Percentiles rank a stretch among this genome's conserved stretches.
Conservation (phyloP, 345 rosid genomes). For the Erysimum cheiranthoides region DNA sequence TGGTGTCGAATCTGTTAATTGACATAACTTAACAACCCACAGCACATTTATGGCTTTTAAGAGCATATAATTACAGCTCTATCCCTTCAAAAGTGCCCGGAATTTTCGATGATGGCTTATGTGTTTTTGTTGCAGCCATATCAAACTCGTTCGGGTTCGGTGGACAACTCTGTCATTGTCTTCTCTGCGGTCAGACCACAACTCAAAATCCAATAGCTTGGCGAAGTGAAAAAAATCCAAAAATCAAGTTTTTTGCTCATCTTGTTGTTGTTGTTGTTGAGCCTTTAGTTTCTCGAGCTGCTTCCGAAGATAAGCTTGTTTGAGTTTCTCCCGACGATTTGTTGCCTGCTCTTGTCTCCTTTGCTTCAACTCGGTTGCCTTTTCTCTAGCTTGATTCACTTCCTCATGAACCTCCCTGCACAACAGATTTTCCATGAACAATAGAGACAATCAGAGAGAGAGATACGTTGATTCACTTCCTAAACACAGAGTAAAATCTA, state of each 20-base stretch:
- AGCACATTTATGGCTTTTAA: background rate
- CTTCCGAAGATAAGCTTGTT: conserved; percentile 83
- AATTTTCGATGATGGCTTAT: background rate
- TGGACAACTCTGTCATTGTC: conserved; percentile 95
- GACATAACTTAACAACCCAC: background rate
- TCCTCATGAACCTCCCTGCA: conserved; percentile 91
- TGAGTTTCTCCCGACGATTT: conserved; percentile 78
- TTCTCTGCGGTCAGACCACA: conserved; percentile 50
- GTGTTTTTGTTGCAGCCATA: conserved; percentile 63
- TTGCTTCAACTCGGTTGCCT: conserved; percentile 66
- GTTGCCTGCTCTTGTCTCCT: conserved; percentile 79
- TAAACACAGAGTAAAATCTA: background rate
- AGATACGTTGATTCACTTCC: background rate
- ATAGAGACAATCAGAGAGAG: background rate
- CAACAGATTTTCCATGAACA: background rate
- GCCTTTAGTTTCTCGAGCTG: conserved; percentile 87
- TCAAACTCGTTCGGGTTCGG: conserved; percentile 96
- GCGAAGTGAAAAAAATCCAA: background rate
- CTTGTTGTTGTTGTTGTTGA: conserved; percentile 34
- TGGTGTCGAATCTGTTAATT: background rate
- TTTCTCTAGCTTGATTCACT: conserved; percentile 85
- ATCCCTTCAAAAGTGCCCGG: background rate
- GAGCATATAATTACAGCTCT: background rate
- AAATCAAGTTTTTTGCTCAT: conserved; percentile 27
- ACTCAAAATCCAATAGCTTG: conserved; percentile 1